A percentile compares a stretch with the other conserved stretches of the same genome.
Evolutionary conservation across 2,329 filamentous ascomycete genomes (phyloP).

Genomic region (Fusarium virguliforme): DNA sequence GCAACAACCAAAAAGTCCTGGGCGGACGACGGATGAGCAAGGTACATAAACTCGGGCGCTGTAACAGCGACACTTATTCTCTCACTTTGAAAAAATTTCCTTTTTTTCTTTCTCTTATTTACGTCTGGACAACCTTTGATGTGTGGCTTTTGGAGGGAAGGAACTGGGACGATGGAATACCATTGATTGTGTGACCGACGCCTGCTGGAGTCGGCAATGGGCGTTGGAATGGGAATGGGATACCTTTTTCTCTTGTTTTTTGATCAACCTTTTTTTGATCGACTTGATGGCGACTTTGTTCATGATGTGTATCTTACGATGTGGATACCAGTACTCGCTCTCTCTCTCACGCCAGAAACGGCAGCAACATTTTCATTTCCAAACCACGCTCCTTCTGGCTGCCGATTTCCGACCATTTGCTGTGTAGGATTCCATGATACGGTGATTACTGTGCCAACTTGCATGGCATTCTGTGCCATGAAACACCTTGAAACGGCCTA

Average conservation of each 20-base stretch:
- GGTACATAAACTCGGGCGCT: conserved; percentile 36
- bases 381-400: conserved; percentile 18
- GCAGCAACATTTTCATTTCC: conserved; percentile 29
- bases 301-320: conserved; percentile 52
- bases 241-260: conserved; percentile 42
- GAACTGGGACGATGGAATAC: conserved; percentile 41
- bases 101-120: conserved; percentile 27
- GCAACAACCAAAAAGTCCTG: conserved; percentile 37
- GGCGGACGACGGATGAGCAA: conserved; percentile 35
- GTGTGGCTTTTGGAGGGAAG: conserved; percentile 22
- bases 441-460: conserved; percentile 22
- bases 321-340: conserved; percentile 44
- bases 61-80: conserved; percentile 35
- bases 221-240: conserved; percentile 48
- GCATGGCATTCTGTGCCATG: conserved; percentile 21
- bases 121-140: conserved; percentile 33
- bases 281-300: conserved; percentile 17
- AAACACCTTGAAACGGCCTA: conserved; percentile 44
- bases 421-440: conserved; percentile 27
- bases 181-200: conserved; percentile 38
- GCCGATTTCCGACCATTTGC: not conserved
- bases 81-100: conserved; percentile 31
- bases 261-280: conserved; percentile 46
- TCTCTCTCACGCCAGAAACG: conserved; percentile 43
- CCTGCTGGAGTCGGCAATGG: conserved; percentile 36